Conservation (phyloP, 2,329 filamentous ascomycete genomes). For the Shiraia sp. region DNA sequence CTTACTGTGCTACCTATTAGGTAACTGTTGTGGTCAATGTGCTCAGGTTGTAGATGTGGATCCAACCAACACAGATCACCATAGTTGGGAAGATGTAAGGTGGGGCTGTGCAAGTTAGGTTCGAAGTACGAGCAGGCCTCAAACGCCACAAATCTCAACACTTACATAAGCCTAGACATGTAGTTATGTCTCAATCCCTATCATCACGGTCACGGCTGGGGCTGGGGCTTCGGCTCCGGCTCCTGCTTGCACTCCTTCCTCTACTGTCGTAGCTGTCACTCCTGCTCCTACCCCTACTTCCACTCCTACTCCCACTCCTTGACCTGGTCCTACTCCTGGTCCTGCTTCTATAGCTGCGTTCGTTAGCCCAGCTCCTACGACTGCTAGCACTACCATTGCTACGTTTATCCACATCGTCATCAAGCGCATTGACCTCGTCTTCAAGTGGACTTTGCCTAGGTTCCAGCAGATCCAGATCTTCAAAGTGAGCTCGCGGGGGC, state of each 20-base stretch:
- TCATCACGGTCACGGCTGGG: too few relatives aligned
- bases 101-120: too few relatives aligned
- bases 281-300: conserved; percentile 15
- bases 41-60: too few relatives aligned
- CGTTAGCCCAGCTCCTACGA: too few relatives aligned
- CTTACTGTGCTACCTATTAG: too few relatives aligned
- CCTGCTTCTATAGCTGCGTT: conserved; percentile 12
- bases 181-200: too few relatives aligned
- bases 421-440: conserved; percentile 68
- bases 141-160: too few relatives aligned
- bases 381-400: conserved; percentile 17
- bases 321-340: conserved; percentile 17
- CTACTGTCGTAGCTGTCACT: conserved; percentile 12
- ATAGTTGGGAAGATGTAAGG: too few relatives aligned
- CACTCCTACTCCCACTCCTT: conserved; percentile 16
- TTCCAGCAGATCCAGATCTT: conserved; percentile 87
- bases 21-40: too few relatives aligned
- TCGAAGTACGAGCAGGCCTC: too few relatives aligned
- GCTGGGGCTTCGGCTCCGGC: not conserved
- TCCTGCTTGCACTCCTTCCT: conserved; percentile 5
- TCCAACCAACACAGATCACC: too few relatives aligned
- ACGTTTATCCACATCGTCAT: conserved; percentile 19
- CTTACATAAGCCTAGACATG: too few relatives aligned
- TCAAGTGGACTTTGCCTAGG: conserved; percentile 82
- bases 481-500: conserved; percentile 77